phyloP scores from a whole-genome alignment of 2,329 filamentous ascomycete species.

The Aspergillus sp. region DNA sequence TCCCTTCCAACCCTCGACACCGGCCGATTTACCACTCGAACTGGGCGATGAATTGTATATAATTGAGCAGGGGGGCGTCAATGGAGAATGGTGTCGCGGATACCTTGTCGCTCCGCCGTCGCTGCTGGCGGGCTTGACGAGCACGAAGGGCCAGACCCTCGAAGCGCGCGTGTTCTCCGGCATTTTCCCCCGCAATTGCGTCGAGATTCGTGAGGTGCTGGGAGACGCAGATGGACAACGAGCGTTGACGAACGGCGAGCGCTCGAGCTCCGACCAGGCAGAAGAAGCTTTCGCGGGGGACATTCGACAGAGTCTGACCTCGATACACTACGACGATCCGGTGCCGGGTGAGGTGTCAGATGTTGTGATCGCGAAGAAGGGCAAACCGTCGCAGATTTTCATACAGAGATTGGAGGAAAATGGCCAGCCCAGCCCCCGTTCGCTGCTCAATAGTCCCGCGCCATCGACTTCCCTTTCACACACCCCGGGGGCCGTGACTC shows the following conservation, averaged over 20 bases:
- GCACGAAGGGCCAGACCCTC: conserved; percentile 85
- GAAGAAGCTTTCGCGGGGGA: conserved; percentile 26
- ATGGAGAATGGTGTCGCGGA: conserved; percentile 90
- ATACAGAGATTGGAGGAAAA: conserved; percentile 39
- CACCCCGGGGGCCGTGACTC: conserved; percentile 31
- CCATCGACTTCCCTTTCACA: conserved; percentile 33
- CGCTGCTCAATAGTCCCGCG: conserved; percentile 24
- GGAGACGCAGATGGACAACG: conserved; percentile 62
- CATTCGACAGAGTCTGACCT: conserved; percentile 27
- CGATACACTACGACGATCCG: conserved; percentile 27
- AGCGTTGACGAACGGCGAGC: conserved; percentile 33
- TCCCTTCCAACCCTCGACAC: conserved; percentile 82
- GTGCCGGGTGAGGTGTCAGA: conserved; percentile 30
- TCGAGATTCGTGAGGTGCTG: conserved; percentile 90
- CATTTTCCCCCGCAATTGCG: conserved; percentile 91
- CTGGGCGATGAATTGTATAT: conserved; percentile 98
- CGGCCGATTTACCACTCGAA: conserved; percentile 91
- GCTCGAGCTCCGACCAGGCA: conserved; percentile 36
- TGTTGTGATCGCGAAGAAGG: conserved; percentile 37
- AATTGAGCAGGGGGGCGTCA: conserved; percentile 84
- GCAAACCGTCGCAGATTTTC: conserved; percentile 41
- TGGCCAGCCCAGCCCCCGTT: conserved; percentile 30
- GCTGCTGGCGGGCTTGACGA: conserved; percentile 85
- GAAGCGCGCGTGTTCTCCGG: conserved; percentile 98
- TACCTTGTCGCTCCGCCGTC: conserved; percentile 95